A percentile compares a stretch with the other conserved stretches of the same genome.
phyloP scores from a whole-genome alignment of 352 stramenopile genomes.

The Pythium folliculosum region DNA sequence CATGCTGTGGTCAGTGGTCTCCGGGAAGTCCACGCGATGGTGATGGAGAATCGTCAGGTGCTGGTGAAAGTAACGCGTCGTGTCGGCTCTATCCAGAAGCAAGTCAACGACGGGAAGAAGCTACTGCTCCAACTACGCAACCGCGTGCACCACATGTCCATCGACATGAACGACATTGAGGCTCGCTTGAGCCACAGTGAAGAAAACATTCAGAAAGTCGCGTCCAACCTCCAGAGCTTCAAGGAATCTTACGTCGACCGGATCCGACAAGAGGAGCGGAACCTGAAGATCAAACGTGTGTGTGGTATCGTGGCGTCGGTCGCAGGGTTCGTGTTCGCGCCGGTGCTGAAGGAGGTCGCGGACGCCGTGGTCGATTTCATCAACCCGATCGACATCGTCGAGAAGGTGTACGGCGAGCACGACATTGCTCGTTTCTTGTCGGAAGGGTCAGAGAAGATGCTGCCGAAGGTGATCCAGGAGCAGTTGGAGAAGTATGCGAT shows the following conservation, averaged over 20 bases:
- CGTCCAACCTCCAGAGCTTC: not conserved
- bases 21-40: not conserved
- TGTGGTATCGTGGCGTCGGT: slow-evolving; percentile 24
- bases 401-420: slow-evolving; percentile 8
- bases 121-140: not conserved
- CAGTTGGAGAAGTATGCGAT: slow-evolving; percentile 14
- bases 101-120: not conserved
- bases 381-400: slow-evolving; percentile 25
- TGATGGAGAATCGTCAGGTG: slow-evolving; percentile 1
- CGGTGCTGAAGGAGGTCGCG: slow-evolving; percentile 24
- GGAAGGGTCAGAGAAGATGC: not conserved
- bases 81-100: not conserved
- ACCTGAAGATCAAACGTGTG: slow-evolving; percentile 24
- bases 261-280: slow-evolving; percentile 15
- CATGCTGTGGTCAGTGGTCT: not conserved
- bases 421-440: slow-evolving; percentile 17
- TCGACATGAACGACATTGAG: not conserved
- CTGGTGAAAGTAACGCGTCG: not conserved
- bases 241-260: not conserved
- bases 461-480: slow-evolving; percentile 5
- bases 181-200: not conserved
- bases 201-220: not conserved
- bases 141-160: not conserved
- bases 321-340: slow-evolving; percentile 27
- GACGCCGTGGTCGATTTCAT: slow-evolving; percentile 26